Evolutionary conservation across 2,329 filamentous ascomycete species (phyloP).

Genomic region (Neonectria coccinea): DNA sequence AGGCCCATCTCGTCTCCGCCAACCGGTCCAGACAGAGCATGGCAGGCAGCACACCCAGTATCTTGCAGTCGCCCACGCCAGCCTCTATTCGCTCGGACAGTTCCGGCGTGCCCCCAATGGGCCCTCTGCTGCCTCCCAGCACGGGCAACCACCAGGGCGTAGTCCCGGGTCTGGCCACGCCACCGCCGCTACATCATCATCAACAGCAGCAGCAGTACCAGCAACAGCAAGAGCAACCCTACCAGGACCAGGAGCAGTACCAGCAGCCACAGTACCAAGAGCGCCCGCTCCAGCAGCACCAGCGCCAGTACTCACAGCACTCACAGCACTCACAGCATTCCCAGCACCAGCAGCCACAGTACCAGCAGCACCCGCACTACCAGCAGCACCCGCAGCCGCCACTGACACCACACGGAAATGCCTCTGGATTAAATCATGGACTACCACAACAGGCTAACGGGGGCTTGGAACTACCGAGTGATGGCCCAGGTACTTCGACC

Average conservation of each 20-base stretch:
- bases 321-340: background rate
- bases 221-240: conserved; percentile 9
- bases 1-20: conserved; percentile 46
- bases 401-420: conserved; percentile 1
- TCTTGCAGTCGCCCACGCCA: conserved; percentile 32
- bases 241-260: background rate
- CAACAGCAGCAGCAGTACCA: conserved; percentile 8
- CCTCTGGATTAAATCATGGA: conserved; percentile 4
- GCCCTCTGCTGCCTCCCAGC: conserved; percentile 33
- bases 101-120: conserved; percentile 28
- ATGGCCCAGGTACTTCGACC: conserved; percentile 14
- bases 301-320: conserved; percentile 4
- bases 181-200: conserved; percentile 11
- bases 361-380: background rate
- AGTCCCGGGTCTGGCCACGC: conserved; percentile 18
- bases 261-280: background rate
- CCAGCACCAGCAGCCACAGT: background rate
- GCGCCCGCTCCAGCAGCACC: background rate
- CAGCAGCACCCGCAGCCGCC: conserved; percentile 9
- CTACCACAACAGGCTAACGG: conserved; percentile 15
- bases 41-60: conserved; percentile 19
- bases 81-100: conserved; percentile 29
- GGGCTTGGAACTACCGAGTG: conserved; percentile 14
- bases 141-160: conserved; percentile 24
- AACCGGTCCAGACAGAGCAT: conserved; percentile 37